Evolutionary conservation across 1,139 yeast genomes (phyloP).

Genomic region (Debaryomycetaceae sp.): DNA sequence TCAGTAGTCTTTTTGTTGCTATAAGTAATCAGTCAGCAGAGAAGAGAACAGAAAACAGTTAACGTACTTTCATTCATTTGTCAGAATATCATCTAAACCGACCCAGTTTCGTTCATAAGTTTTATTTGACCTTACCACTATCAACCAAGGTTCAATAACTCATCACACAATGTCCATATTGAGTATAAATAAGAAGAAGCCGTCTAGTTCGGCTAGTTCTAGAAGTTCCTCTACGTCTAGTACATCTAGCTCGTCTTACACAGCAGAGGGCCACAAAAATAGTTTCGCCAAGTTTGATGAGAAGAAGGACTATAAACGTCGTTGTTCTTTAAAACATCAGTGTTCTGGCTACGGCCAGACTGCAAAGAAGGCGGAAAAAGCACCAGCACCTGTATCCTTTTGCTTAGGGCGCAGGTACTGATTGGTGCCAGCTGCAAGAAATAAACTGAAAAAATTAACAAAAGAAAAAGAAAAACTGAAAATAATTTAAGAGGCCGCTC

Average conservation of each 20-base stretch:
- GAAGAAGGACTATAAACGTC: conserved; percentile 42
- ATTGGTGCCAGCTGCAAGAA: not conserved
- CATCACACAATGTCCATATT: conserved; percentile 10
- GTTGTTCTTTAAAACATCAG: conserved; percentile 32
- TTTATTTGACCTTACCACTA: not conserved
- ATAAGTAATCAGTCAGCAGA: not conserved
- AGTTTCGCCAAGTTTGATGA: conserved; percentile 36
- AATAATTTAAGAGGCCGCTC: not conserved
- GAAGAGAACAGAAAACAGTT: not conserved
- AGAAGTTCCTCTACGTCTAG: conserved; percentile 3
- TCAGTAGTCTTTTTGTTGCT: not conserved
- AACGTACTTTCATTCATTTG: not conserved
- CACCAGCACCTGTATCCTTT: conserved; percentile 35
- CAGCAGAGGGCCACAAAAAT: conserved; percentile 3
- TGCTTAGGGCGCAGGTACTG: conserved; percentile 26
- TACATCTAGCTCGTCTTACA: not conserved
- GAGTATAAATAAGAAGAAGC: conserved; percentile 12
- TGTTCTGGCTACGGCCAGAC: conserved; percentile 7
- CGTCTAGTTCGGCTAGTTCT: conserved; percentile 11
- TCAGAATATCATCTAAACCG: not conserved
- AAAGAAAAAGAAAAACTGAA: not conserved
- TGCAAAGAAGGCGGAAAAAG: conserved; percentile 11
- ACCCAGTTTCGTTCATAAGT: not conserved
- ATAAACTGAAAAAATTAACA: not conserved
- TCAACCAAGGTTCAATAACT: not conserved